Percentiles rank a stretch among this genome's conserved stretches.
Conservation (phyloP, 1,284 basidiomycete species). For the Stereum hirsutum region DNA sequence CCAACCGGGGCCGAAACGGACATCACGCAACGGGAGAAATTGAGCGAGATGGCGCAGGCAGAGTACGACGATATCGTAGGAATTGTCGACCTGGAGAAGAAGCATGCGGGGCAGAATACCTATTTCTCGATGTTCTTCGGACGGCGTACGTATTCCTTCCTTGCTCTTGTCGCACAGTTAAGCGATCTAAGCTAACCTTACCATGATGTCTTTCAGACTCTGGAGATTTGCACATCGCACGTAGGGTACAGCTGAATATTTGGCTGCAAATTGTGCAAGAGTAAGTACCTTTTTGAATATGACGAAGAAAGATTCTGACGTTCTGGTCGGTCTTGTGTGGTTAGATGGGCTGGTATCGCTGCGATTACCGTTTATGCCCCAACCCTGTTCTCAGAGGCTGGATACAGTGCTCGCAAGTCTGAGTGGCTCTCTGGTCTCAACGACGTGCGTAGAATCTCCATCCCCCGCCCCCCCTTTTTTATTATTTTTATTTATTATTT, state of each 20-base stretch:
- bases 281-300: conserved; percentile 17
- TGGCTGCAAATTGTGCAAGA: conserved; percentile 45
- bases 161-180: no score
- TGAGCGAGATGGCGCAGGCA: no score
- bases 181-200: neutral
- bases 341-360: conserved; percentile 39
- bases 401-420: conserved; percentile 33
- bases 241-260: conserved; percentile 36
- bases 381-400: conserved; percentile 37
- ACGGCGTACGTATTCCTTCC: conserved; percentile 18
- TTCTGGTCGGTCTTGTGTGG: neutral
- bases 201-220: conserved; percentile 18
- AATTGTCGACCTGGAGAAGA: conserved; percentile 40
- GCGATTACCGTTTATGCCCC: conserved; percentile 43
- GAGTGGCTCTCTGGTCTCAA: conserved; percentile 40
- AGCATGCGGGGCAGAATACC: conserved; percentile 37
- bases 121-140: conserved; percentile 42
- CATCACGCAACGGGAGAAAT: no score
- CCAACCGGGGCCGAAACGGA: no score
- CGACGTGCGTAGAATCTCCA: conserved; percentile 21
- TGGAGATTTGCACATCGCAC: conserved; percentile 33
- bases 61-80: conserved; percentile 16
- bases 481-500: no score
- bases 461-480: no score
- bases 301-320: no score